Evolutionary conservation across 208 protist species (phyloP).

Genomic region (Trypanosoma conorhini): DNA sequence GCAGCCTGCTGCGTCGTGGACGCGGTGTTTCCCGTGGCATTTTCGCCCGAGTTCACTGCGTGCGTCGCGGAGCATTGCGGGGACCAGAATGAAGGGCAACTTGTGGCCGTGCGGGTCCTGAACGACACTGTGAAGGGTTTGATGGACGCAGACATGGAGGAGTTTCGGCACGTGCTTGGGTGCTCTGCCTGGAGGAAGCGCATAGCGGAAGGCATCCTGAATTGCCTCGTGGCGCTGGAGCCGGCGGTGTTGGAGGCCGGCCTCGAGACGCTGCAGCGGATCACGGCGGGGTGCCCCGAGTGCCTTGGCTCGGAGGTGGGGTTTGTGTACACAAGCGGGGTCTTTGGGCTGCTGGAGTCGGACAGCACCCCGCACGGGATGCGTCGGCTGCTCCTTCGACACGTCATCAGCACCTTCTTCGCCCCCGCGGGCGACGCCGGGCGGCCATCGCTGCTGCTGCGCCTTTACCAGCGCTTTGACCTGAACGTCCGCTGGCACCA

Average conservation of each 20-base stretch:
- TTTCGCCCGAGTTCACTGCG: constrained; percentile 65
- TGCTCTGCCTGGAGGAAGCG: constrained; percentile 50
- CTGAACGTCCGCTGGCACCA: constrained; percentile 77
- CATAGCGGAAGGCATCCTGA: constrained; percentile 88
- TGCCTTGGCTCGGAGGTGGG: constrained; percentile 85
- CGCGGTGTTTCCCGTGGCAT: constrained; percentile 45
- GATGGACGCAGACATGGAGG: constrained; percentile 24
- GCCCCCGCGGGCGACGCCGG: background rate
- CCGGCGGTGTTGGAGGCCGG: constrained; percentile 82
- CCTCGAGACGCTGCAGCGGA: constrained; percentile 90
- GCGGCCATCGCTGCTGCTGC: constrained; percentile 54
- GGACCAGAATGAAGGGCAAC: constrained; percentile 65
- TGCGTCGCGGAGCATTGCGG: constrained; percentile 65
- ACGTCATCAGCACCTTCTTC: constrained; percentile 77
- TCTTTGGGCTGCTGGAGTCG: constrained; percentile 93
- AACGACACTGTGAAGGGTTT: constrained; percentile 54
- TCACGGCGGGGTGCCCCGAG: constrained; percentile 46
- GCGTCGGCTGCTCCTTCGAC: constrained; percentile 86
- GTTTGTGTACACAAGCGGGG: constrained; percentile 90
- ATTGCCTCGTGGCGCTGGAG: constrained; percentile 84
- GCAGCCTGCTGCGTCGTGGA: constrained; percentile 31
- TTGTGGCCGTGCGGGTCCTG: constrained; percentile 66
- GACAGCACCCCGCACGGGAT: constrained; percentile 81
- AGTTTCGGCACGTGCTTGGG: constrained; percentile 44
- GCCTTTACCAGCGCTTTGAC: constrained; percentile 77